Evolutionary conservation across 257 asterid genomes (phyloP).

Genomic region (Misopates orontium): DNA sequence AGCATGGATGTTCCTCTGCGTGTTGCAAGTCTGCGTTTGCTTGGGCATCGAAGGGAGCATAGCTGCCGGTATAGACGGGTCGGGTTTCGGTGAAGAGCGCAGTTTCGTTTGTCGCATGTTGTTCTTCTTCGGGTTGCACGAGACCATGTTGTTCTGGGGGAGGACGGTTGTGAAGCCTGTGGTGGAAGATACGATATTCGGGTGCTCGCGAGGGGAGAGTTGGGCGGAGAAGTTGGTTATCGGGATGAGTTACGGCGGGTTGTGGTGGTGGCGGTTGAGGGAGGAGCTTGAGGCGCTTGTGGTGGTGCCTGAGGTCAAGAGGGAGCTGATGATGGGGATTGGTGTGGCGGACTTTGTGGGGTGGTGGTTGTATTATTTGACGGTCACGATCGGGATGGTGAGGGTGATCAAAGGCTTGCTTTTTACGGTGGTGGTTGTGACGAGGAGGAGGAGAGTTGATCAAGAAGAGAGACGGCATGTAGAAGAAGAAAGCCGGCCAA

Average conservation of each 20-base stretch:
- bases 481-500: no score
- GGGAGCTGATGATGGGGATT: conserved; percentile 37
- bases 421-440: conserved; percentile 26
- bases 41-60: conserved; percentile 77
- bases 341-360: conserved; percentile 56
- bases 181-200: conserved; percentile 37
- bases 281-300: conserved; percentile 67
- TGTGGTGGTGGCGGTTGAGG: conserved; percentile 81
- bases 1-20: conserved; percentile 56
- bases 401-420: conserved; percentile 37
- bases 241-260: conserved; percentile 50
- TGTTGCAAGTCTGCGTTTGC: conserved; percentile 60
- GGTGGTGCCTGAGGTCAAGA: conserved; percentile 48
- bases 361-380: conserved; percentile 64
- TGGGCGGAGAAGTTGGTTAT: conserved; percentile 52
- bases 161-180: conserved; percentile 3
- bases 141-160: conserved; percentile 11
- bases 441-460: conserved; percentile 7
- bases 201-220: conserved; percentile 31
- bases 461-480: conserved; percentile 3
- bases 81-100: conserved; percentile 31
- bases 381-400: conserved; percentile 54
- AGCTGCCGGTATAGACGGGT: conserved; percentile 54
- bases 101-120: conserved; percentile 28
- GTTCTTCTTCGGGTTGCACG: conserved; percentile 61